Conservation (phyloP, 2,329 filamentous ascomycete genomes). For the Ascochyta clinopodiicola region DNA sequence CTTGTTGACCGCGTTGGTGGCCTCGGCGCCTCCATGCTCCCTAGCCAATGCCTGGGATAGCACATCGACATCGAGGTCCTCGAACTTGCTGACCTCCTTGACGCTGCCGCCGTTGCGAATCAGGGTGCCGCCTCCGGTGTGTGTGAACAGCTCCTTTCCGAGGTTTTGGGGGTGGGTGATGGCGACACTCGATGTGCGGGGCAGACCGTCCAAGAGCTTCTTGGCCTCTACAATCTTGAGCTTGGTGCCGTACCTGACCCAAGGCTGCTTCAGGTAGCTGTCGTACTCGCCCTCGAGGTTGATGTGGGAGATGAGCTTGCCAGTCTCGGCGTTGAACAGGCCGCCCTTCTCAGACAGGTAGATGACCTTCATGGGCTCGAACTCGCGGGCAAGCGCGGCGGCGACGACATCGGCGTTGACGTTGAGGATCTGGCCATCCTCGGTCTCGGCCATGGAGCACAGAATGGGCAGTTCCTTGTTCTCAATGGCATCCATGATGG, state of each 20-base stretch:
- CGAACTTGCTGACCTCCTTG: conserved; percentile 72
- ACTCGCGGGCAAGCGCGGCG: conserved; percentile 84
- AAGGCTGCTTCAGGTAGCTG: conserved; percentile 87
- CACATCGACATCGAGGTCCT: conserved; percentile 77
- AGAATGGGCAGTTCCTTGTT: conserved; percentile 88
- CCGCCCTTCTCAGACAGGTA: conserved; percentile 99
- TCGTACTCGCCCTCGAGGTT: conserved; percentile 98
- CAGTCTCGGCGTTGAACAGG: conserved; percentile 90
- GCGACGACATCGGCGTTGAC: conserved; percentile 98
- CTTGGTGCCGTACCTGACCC: conserved; percentile 93
- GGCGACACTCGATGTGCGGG: conserved; percentile 90
- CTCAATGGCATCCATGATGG: conserved; percentile 89
- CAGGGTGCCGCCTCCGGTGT: conserved; percentile 91
- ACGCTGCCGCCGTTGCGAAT: conserved; percentile 93
- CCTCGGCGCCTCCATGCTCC: conserved; percentile 81
- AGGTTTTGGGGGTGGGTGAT: conserved; percentile 97
- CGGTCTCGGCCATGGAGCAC: conserved; percentile 94
- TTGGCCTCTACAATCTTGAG: conserved; percentile 99
- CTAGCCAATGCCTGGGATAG: conserved; percentile 83
- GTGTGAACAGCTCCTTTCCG: conserved; percentile 95
- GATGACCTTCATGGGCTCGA: conserved; percentile 96
- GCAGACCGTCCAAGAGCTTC: conserved; percentile 85
- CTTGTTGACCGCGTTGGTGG: conserved; percentile 81
- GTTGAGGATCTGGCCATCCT: conserved; percentile 90
- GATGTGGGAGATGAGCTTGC: conserved; percentile 94